Base-by-base conservation (phyloP, 2,329 filamentous ascomycete genomes). In the Clathrospora elynae region DNA sequence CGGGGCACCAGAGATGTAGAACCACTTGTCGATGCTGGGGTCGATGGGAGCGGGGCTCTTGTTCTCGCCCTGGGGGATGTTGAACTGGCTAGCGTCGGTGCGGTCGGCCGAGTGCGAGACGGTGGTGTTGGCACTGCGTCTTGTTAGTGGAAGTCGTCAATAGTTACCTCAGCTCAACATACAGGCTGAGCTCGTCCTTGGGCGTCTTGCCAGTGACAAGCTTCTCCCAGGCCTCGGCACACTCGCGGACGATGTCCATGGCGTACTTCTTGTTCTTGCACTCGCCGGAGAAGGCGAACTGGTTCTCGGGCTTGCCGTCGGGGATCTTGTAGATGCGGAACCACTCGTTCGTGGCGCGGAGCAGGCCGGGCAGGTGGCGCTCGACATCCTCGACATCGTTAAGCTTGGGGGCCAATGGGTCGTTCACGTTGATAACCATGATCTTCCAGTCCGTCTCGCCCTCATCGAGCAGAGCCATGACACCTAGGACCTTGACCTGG, bases 301-400 rank as follows among this genome's bases (percentile, higher is more conserved):
- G 93, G 85, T 99, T 99, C 87, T 99, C 93, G 67, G 92, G 91
- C 90, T 99, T 99, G 82, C 93, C 93, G 72, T 99, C 93, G 71
- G 93, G 93, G 77, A 99, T 99, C 84, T 99, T 99, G 87, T 99
- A 99, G 84, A 99, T 99, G 75, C 93, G 90, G 90, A 99, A 99
- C 93, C 93, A 99, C 82, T 99, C 93, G 72, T 99, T 99, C 72
- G 92, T 97, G 71, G 93, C 93, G 62, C 93, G 88, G 73, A 99
- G 83, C 48, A 99, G 89, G 65, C 93, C 93, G 49, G 93, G 93
- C 46, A 99, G 86, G 80, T 97, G 93, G 71, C 92, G 87, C 84
- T 99, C 93, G 62, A 99, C 93, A 72, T 99, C 93, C 83, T 97
- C 93, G 55, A 97, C 86, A 74, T 97, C 92, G 79, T 99, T 92